A percentile compares a stretch with the other conserved stretches of the same genome.
phyloP scores from a whole-genome alignment of 2,329 filamentous ascomycete genomes.

The Diaporthe helianthi region DNA sequence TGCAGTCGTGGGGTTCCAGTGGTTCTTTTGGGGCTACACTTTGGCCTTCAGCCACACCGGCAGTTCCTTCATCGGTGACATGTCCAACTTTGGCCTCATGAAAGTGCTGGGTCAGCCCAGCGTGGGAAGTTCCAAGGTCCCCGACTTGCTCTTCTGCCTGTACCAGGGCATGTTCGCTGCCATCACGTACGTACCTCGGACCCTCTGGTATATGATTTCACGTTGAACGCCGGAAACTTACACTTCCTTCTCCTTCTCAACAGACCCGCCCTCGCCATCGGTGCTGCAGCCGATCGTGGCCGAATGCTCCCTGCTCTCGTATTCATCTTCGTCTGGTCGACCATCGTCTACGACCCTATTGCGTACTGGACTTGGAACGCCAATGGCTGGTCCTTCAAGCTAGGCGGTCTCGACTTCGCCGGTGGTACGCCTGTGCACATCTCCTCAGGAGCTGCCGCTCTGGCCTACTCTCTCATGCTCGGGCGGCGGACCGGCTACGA shows the following conservation, averaged over 20 bases:
- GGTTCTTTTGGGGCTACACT: constrained; percentile 96
- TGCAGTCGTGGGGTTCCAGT: constrained; percentile 84
- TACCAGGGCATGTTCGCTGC: constrained; percentile 91
- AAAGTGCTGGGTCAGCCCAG: constrained; percentile 79
- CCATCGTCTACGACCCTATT: constrained; percentile 75
- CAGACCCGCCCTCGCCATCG: constrained; percentile 64
- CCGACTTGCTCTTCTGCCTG: constrained; percentile 83
- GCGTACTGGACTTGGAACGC: constrained; percentile 82
- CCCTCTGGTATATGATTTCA: not conserved
- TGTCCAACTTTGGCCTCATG: constrained; percentile 82
- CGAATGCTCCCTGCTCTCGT: constrained; percentile 67
- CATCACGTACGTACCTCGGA: constrained; percentile 71
- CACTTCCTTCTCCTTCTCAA: not conserved
- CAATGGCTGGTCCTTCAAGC: constrained; percentile 73
- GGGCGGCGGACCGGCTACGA: constrained; percentile 71
- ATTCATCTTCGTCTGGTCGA: constrained; percentile 76
- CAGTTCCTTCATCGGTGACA: constrained; percentile 78
- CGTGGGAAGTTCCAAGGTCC: constrained; percentile 73
- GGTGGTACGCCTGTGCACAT: constrained; percentile 80
- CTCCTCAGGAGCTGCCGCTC: constrained; percentile 72
- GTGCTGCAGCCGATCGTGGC: constrained; percentile 66
- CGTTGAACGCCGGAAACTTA: not conserved
- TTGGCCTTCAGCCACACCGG: constrained; percentile 83
- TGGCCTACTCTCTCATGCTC: constrained; percentile 77
- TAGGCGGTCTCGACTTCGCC: constrained; percentile 76